A percentile compares a stretch with the other conserved stretches of the same genome.
Conservation (phyloP, 1,284 basidiomycete genomes). For the Rhodotorula sp. region DNA sequence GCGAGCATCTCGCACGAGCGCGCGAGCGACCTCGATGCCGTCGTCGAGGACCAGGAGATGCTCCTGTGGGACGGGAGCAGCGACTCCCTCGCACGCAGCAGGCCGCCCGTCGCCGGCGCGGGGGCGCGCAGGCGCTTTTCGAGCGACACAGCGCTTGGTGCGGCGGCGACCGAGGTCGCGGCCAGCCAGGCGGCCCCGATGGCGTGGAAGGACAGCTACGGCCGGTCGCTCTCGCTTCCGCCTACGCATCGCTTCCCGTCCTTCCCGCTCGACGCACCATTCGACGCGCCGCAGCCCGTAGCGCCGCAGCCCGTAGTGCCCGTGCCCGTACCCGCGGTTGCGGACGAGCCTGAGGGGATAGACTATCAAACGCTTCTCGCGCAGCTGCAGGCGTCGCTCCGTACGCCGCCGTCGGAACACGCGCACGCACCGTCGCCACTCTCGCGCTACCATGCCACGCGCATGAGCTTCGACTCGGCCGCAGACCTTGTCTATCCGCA, state of each 20-base stretch:
- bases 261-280: background rate
- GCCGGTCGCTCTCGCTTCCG: background rate
- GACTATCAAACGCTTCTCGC: background rate
- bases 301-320: background rate
- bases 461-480: slow-evolving; percentile 1
- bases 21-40: background rate
- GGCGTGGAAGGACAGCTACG: background rate
- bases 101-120: background rate
- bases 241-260: background rate
- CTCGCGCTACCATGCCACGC: background rate
- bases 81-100: background rate
- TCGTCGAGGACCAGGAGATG: background rate
- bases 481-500: background rate
- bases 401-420: background rate
- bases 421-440: background rate
- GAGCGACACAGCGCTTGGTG: background rate
- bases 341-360: background rate
- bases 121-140: background rate
- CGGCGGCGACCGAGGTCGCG: background rate
- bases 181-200: no score
- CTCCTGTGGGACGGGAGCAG: background rate
- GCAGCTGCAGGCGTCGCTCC: background rate
- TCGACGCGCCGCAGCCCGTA: background rate
- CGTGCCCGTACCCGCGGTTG: no score
- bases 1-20: background rate